phyloP scores from a whole-genome alignment of 306 rosid genomes.

The Heteromeles arbutifolia region DNA sequence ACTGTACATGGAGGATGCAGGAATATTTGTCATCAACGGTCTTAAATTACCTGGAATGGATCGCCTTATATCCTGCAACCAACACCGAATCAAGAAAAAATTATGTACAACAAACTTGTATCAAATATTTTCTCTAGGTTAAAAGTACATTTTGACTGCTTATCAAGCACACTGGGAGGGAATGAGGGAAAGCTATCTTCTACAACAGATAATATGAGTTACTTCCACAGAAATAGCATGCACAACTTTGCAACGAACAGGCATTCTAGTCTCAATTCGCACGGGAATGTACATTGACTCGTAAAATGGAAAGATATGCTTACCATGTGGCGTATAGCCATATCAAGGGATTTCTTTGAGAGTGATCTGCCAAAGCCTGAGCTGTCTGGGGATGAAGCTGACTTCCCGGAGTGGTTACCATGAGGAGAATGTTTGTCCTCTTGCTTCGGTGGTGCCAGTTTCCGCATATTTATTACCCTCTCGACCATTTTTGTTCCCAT shows the following conservation, averaged over 20 bases:
- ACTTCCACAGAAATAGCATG: neutral
- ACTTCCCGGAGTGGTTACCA: constrained; percentile 72
- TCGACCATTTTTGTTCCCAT: constrained; percentile 93
- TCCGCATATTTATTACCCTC: constrained; percentile 87
- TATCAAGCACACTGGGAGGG: neutral
- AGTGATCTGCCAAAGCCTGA: constrained; percentile 91
- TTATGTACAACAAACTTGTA: neutral
- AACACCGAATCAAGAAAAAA: constrained; percentile 14
- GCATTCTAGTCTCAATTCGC: constrained; percentile 8
- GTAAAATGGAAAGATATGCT: constrained; percentile 7
- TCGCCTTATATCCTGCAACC: constrained; percentile 79
- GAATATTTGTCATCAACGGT: constrained; percentile 93
- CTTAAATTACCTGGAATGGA: constrained; percentile 80
- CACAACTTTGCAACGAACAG: neutral
- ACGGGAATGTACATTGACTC: neutral
- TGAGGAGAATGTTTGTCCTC: constrained; percentile 78
- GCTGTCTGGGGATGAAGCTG: constrained; percentile 80
- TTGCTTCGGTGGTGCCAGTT: constrained; percentile 75
- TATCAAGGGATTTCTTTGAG: constrained; percentile 92
- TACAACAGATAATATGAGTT: neutral
- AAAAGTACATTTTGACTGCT: neutral
- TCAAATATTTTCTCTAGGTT: neutral
- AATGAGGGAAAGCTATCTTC: neutral
- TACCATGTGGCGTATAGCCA: constrained; percentile 98
- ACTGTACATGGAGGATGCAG: constrained; percentile 92